These are phyloP conservation scores for Aechmea fasciata DNA, from an alignment of 176 grass and related monocot genomes.

Conservation along the genomic window DNA sequence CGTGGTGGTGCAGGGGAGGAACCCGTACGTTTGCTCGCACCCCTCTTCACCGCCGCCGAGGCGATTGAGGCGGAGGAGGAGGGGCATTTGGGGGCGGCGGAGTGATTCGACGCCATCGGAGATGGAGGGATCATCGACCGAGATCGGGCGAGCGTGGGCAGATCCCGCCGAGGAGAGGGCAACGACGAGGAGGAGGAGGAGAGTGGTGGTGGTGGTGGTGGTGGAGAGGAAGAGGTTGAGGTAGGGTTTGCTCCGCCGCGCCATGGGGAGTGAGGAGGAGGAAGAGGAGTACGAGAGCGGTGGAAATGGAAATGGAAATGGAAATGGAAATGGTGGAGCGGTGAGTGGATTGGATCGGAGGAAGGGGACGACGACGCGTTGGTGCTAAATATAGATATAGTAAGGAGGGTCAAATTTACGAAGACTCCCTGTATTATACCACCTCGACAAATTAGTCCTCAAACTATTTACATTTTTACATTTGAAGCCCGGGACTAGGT, in stretches of 20 bases:
- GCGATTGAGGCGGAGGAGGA: constrained; percentile 1
- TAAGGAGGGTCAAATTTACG: too few species aligned
- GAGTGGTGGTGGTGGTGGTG: too few species aligned
- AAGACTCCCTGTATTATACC: too few species aligned
- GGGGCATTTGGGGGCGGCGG: constrained; percentile 18
- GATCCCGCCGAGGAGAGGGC: constrained; percentile 29
- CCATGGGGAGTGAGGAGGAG: constrained; percentile 24
- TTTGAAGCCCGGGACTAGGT: too few species aligned
- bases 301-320: background rate
- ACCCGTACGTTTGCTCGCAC: constrained; percentile 80
- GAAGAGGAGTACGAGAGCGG: background rate
- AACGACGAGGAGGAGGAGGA: constrained; percentile 22
- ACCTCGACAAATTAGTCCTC: too few species aligned
- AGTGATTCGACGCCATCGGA: constrained; percentile 26
- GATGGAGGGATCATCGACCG: constrained; percentile 10
- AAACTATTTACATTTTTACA: too few species aligned
- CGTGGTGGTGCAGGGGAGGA: constrained; percentile 90
- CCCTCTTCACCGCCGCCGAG: constrained; percentile 10
- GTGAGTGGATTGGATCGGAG: too few species aligned
- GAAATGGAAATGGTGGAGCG: background rate
- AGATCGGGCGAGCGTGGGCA: constrained; percentile 55
- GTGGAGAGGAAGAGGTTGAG: constrained; percentile 24
- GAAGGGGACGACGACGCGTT: too few species aligned
- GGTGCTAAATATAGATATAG: too few species aligned
- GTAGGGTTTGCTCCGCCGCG: constrained; percentile 25